Conservation (phyloP, 148 eudicot species). For the Linanthus parryae region DNA sequence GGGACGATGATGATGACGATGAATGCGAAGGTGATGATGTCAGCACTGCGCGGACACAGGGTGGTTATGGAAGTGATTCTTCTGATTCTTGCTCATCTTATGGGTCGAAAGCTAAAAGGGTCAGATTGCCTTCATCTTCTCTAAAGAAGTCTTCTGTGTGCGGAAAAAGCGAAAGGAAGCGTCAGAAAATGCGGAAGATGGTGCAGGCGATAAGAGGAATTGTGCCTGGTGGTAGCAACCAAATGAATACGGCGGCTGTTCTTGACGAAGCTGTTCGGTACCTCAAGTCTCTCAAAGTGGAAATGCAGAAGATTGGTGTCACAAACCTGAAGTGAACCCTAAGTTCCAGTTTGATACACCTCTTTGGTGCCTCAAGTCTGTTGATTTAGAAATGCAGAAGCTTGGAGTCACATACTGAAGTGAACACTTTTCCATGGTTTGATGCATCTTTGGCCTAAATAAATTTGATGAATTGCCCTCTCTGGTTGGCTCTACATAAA, state of each 20-base stretch:
- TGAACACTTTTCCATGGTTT: too few species aligned
- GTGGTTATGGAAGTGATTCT: constrained; percentile 31
- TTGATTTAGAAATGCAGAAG: too few species aligned
- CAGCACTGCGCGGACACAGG: constrained; percentile 52
- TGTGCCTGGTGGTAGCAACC: constrained; percentile 55
- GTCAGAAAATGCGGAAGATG: constrained; percentile 45
- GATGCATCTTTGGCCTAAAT: too few species aligned
- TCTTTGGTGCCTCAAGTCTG: too few species aligned
- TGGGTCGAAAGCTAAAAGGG: constrained; percentile 23
- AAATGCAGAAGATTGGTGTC: constrained; percentile 44
- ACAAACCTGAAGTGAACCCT: constrained; percentile 20
- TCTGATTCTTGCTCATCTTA: constrained; percentile 50
- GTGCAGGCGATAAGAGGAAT: constrained; percentile 46
- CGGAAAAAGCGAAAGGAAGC: constrained; percentile 26
- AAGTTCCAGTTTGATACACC: too few species aligned
- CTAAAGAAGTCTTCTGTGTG: constrained; percentile 20
- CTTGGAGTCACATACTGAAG: too few species aligned
- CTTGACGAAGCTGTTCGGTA: constrained; percentile 70
- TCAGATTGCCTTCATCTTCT: constrained; percentile 17
- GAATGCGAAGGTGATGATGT: constrained; percentile 49
- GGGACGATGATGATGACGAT: constrained; percentile 30
- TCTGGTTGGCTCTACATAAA: too few species aligned
- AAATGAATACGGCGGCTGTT: constrained; percentile 45
- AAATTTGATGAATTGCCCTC: too few species aligned
- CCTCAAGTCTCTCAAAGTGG: constrained; percentile 53